Percentiles rank a stretch among this genome's conserved stretches.
These are phyloP conservation scores for Kodamaea derodonti DNA, from an alignment of 1,139 yeast genomes.

Conservation along the genomic window DNA sequence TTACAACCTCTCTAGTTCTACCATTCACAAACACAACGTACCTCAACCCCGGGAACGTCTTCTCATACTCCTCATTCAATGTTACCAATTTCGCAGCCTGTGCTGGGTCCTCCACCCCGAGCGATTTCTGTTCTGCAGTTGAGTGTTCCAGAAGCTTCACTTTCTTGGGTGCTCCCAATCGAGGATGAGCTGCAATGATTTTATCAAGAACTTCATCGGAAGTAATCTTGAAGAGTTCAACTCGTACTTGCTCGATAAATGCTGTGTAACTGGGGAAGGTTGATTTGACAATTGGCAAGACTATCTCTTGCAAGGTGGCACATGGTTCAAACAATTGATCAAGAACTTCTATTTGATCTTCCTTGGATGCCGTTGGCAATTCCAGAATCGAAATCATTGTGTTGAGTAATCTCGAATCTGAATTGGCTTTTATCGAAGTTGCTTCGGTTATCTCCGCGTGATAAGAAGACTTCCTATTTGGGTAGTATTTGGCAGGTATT, in stretches of 20 bases:
- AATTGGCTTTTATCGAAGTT: too few species aligned
- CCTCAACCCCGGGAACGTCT: constrained; percentile 71
- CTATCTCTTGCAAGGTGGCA: constrained; percentile 42
- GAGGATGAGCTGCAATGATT: constrained; percentile 85
- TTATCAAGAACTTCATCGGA: constrained; percentile 29
- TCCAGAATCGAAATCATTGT: constrained; percentile 21
- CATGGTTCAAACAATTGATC: constrained; percentile 70
- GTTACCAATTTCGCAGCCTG: constrained; percentile 45
- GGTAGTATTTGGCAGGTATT: too few species aligned
- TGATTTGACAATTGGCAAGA: constrained; percentile 31
- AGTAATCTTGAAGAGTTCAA: constrained; percentile 31
- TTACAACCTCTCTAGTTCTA: constrained; percentile 59
- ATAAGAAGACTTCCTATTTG: too few species aligned
- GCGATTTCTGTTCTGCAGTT: constrained; percentile 63
- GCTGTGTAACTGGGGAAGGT: constrained; percentile 34
- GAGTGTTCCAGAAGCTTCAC: constrained; percentile 57
- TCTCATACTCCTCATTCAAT: constrained; percentile 64
- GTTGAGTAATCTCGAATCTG: neutral
- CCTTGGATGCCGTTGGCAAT: constrained; percentile 15
- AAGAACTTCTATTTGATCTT: constrained; percentile 32
- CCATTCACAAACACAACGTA: constrained; percentile 94
- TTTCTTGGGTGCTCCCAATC: constrained; percentile 51
- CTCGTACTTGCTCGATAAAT: constrained; percentile 50
- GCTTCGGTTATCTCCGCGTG: too few species aligned
- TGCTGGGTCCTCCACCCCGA: constrained; percentile 39